A percentile compares a stretch with the other conserved stretches of the same genome.
Conservation (phyloP, 208 protist genomes). For the Acanthamoeba healyi region DNA sequence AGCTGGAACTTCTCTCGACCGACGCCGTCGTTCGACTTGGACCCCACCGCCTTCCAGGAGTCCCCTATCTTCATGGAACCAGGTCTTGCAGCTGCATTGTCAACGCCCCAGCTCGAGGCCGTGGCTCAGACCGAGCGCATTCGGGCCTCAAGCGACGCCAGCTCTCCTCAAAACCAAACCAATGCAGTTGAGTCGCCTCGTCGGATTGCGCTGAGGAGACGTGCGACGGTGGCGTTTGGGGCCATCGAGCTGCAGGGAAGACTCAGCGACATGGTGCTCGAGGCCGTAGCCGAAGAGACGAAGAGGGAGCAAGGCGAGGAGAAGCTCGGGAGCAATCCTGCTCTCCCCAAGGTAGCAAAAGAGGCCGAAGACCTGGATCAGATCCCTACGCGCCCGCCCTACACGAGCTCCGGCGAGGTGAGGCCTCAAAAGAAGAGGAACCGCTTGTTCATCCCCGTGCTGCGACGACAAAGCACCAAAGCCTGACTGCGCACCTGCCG, state of each 20-base stretch:
- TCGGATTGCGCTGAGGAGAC: neutral
- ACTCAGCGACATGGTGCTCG: neutral
- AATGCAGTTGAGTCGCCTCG: neutral
- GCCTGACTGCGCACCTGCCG: neutral
- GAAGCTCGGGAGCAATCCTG: too few species aligned
- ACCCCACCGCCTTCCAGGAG: neutral
- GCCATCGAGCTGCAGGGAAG: neutral
- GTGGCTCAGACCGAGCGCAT: too few species aligned
- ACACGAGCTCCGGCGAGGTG: too few species aligned
- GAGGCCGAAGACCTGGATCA: neutral
- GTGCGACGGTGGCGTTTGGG: neutral
- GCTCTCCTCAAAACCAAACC: too few species aligned
- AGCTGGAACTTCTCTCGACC: neutral
- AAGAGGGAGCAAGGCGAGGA: neutral
- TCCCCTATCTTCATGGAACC: neutral
- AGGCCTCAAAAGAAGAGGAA: neutral
- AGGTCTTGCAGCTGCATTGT: neutral
- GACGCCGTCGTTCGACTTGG: neutral
- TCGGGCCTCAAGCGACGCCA: too few species aligned
- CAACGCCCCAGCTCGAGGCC: neutral
- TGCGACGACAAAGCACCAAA: neutral
- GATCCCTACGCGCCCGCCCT: neutral
- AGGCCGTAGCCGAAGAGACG: neutral
- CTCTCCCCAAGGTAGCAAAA: too few species aligned
- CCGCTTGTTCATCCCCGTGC: neutral